Evolutionary conservation across 371 early-diverging fungal genomes (phyloP).

Genomic region (Basidiobolus meristosporus): DNA sequence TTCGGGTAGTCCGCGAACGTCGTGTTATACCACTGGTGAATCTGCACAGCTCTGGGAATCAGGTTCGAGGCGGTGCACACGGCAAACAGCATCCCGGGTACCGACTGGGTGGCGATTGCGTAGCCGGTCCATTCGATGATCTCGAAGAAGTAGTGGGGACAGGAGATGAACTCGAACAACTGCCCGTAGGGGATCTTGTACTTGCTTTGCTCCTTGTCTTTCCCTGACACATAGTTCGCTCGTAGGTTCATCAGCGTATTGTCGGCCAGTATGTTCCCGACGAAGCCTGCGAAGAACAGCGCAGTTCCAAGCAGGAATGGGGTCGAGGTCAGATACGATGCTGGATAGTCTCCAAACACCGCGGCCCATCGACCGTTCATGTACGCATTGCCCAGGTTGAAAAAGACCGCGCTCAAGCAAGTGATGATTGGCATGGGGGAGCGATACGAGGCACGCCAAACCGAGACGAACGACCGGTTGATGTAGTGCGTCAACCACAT

Average conservation of each 20-base stretch:
- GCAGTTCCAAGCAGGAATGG: conserved; percentile 9
- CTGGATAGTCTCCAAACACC: conserved; percentile 1
- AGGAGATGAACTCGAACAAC: conserved; percentile 26
- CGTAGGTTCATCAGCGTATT: conserved; percentile 17
- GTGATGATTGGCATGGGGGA: conserved; percentile 17
- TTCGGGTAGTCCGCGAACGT: conserved; percentile 24
- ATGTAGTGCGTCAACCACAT: conserved; percentile 34
- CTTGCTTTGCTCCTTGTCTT: conserved; percentile 7
- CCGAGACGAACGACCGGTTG: conserved; percentile 30
- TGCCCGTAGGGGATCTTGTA: conserved; percentile 35
- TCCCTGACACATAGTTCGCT: not conserved
- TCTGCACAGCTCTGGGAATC: conserved; percentile 29
- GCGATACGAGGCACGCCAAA: conserved; percentile 22
- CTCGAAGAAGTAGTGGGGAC: conserved; percentile 45
- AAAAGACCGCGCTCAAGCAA: conserved; percentile 10
- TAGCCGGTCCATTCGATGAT: conserved; percentile 41
- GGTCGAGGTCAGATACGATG: not conserved
- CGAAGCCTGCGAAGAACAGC: conserved; percentile 21
- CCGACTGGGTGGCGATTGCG: conserved; percentile 19
- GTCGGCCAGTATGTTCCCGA: conserved; percentile 32
- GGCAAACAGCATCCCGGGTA: conserved; percentile 29
- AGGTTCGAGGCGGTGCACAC: conserved; percentile 24
- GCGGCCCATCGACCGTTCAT: conserved; percentile 32
- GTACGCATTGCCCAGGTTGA: conserved; percentile 39
- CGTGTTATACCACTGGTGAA: conserved; percentile 33